phyloP scores from a whole-genome alignment of 1,284 basidiomycete species.

The Sanguinoderma infundibulare region DNA sequence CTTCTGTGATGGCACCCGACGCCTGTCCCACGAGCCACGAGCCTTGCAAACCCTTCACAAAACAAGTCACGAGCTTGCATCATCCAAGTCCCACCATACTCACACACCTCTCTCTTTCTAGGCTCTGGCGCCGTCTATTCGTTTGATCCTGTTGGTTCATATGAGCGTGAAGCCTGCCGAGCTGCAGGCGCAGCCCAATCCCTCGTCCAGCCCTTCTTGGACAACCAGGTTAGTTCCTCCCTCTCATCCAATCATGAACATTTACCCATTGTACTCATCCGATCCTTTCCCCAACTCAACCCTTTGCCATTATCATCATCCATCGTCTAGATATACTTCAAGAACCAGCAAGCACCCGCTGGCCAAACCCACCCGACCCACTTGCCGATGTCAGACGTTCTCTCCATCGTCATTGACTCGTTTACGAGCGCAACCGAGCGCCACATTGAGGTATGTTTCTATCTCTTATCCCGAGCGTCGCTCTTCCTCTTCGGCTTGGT shows the following conservation, averaged over 20 bases:
- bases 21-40: constrained; percentile 3
- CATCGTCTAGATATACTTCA: constrained; percentile 85
- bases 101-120: constrained; percentile 35
- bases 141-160: constrained; percentile 95
- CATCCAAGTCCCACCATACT: constrained; percentile 7
- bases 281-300: constrained; percentile 53
- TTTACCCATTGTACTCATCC: constrained; percentile 28
- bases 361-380: constrained; percentile 78
- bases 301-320: constrained; percentile 26
- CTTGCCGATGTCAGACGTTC: constrained; percentile 79
- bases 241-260: constrained; percentile 6
- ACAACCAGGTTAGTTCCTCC: constrained; percentile 79
- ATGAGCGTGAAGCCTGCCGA: constrained; percentile 93
- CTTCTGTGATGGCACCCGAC: neutral
- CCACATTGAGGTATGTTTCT: constrained; percentile 82
- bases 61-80: neutral
- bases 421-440: constrained; percentile 94
- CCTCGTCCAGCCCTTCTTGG: constrained; percentile 93
- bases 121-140: constrained; percentile 95
- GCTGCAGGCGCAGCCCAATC: constrained; percentile 91
- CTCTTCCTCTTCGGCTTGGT: neutral
- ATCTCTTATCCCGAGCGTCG: constrained; percentile 1
- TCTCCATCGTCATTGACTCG: constrained; percentile 89
- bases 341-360: constrained; percentile 81
- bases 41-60: neutral